These are phyloP conservation scores for Linanthus parryae DNA, from an alignment of 148 eudicot species.

Conservation along the genomic window DNA sequence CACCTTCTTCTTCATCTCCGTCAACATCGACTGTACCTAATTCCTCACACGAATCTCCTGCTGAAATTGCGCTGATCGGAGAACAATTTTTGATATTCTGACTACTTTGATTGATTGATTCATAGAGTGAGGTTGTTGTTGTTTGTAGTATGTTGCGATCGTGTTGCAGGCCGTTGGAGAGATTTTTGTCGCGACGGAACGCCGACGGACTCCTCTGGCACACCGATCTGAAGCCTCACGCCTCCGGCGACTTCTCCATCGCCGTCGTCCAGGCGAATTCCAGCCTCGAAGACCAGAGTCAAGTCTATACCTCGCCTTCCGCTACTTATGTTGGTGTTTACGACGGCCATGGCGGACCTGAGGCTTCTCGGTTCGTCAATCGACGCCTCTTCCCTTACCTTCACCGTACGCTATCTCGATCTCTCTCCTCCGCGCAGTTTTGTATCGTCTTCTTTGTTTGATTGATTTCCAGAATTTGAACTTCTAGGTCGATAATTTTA, in stretches of 20 bases:
- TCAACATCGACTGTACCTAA: too few species aligned
- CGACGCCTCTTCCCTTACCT: slow-evolving; percentile 50
- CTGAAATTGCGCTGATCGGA: too few species aligned
- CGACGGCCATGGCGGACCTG: slow-evolving; percentile 96
- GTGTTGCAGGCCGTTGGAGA: slow-evolving; percentile 32
- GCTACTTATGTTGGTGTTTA: slow-evolving; percentile 79
- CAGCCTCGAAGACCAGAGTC: slow-evolving; percentile 73
- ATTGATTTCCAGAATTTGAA: too few species aligned
- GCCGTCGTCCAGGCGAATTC: slow-evolving; percentile 95
- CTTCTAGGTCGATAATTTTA: too few species aligned
- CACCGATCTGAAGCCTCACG: slow-evolving; percentile 75
- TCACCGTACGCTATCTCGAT: slow-evolving; percentile 33
- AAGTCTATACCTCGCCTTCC: slow-evolving; percentile 62
- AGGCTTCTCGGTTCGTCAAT: slow-evolving; percentile 74
- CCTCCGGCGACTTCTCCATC: slow-evolving; percentile 78
- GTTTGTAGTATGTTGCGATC: slow-evolving; percentile 59
- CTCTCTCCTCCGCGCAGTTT: too few species aligned
- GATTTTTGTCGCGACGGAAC: slow-evolving; percentile 36
- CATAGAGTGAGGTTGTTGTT: too few species aligned
- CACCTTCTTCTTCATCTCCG: too few species aligned
- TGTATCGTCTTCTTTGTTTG: too few species aligned
- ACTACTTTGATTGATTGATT: too few species aligned
- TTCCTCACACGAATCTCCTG: too few species aligned
- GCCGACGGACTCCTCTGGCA: slow-evolving; percentile 75
- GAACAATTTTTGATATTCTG: too few species aligned